Evolutionary conservation across 2,329 filamentous ascomycete genomes (phyloP), one percentile per base, ranked within the genome.

Genomic region (Cryphonectria naterciae): DNA sequence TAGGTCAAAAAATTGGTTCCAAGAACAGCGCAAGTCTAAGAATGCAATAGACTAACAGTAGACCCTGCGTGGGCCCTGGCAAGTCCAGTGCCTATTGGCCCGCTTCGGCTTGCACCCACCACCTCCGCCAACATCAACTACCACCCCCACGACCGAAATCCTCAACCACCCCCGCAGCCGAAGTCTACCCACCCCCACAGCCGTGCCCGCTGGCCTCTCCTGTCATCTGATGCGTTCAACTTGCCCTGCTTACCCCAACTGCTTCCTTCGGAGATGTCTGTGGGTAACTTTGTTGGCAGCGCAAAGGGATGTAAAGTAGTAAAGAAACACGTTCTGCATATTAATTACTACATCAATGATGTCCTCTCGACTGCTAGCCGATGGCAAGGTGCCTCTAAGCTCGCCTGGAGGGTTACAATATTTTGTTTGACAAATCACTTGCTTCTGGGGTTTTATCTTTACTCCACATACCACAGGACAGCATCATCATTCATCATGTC

Each of bases 111-210:
- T 22, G 46, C 8, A 65, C 65, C 65, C 8, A 65, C 65, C 65
- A 68, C 61, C 65, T 70, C 69, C 8, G 37, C 65, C 65, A 60
- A 68, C 25, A 49, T 2, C 8, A 10, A 35, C 62, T n/a, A 56
- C 60, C 68, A 70, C 60, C 69, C 69, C 69, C 69, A 68, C 69
- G 49, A 4, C 65, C 69, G 60, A 68, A 8, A 7, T 22, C 8
- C 6, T 35, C 25, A 5, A 60, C 69, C 69, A 70, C 69, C 69
- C 65, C 69, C 69, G 49, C 69, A 22, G 58, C 69, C 69, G 69
- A 68, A 32, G n/a, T 2, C 13, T 10, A 43, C 43, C 60, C 68
- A 70, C 60, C 69, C 69, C 69, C 69, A 68, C 69, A 65, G 7
- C 65, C 69, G 49, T 49, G 49, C 43, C 69, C 69, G 64, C 60